Evolutionary conservation across 768 basidiomycete species (phyloP).

Genomic region (Leucocoprinus leucothites): DNA sequence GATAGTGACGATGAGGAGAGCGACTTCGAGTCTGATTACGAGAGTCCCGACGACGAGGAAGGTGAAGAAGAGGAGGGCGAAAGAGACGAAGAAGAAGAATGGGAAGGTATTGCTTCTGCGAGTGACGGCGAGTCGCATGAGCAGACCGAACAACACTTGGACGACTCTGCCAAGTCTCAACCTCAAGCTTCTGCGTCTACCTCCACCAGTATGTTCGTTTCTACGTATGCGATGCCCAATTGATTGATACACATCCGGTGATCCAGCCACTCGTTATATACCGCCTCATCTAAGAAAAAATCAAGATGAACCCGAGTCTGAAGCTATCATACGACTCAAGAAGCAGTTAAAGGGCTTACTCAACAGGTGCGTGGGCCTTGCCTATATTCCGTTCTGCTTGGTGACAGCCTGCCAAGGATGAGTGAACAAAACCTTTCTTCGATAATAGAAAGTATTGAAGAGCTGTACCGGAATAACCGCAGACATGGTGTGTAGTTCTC

Average conservation of each 20-base stretch:
- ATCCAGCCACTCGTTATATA: conserved; percentile 54
- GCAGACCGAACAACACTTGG: conserved; percentile 13
- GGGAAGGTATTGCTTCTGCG: conserved; percentile 27
- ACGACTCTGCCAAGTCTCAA: conserved; percentile 1
- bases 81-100: conserved; percentile 28
- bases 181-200: not conserved
- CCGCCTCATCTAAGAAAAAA: conserved; percentile 72
- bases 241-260: not conserved
- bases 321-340: conserved; percentile 52
- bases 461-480: conserved; percentile 69
- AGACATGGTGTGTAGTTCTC: conserved; percentile 62
- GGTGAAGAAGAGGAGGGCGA: conserved; percentile 20
- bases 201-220: conserved; percentile 8
- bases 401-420: conserved; percentile 47
- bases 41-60: conserved; percentile 13
- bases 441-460: conserved; percentile 73
- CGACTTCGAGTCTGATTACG: conserved; percentile 4
- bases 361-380: conserved; percentile 59
- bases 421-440: conserved; percentile 85
- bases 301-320: conserved; percentile 26
- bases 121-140: not conserved
- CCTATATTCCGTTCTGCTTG: no score
- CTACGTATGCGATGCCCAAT: not conserved
- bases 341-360: conserved; percentile 83
- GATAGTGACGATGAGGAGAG: conserved; percentile 24